Conservation (phyloP, 2,329 filamentous ascomycete species). For the Colletotrichum abscissum region DNA sequence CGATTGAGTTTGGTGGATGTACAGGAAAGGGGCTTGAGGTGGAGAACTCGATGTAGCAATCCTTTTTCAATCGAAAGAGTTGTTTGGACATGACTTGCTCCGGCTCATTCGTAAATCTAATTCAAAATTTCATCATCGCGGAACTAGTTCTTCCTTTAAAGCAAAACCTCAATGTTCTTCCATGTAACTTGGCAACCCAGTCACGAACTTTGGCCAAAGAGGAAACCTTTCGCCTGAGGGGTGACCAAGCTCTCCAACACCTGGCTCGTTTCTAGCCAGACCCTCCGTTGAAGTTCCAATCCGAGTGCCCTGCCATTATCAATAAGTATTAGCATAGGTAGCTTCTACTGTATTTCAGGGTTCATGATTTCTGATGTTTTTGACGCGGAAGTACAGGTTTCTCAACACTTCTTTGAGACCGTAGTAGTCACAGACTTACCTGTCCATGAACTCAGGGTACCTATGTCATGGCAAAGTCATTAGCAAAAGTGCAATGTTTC, state of each 20-base stretch:
- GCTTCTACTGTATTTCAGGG: too few relatives aligned
- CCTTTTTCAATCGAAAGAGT: too few relatives aligned
- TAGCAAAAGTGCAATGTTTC: background rate
- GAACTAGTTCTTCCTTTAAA: too few relatives aligned
- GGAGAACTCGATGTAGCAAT: too few relatives aligned
- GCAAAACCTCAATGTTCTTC: too few relatives aligned
- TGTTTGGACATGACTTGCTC: too few relatives aligned
- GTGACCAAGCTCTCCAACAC: background rate
- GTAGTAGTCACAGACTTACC: background rate
- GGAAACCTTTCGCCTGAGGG: background rate
- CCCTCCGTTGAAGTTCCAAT: background rate
- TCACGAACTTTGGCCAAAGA: background rate
- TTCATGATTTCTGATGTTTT: too few relatives aligned
- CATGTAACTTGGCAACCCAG: background rate
- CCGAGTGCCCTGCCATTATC: background rate
- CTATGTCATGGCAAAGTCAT: background rate
- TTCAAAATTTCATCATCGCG: too few relatives aligned
- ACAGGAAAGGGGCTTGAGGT: too few relatives aligned
- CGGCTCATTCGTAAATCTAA: too few relatives aligned
- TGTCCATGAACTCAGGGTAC: slow-evolving; percentile 1
- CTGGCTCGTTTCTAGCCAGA: background rate
- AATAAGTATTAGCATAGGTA: background rate
- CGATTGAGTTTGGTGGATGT: too few relatives aligned
- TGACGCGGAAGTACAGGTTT: background rate
- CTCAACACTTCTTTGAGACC: background rate